Conservation (phyloP, 495 filamentous ascomycete species). For the Aspergillus saccharolyticus region DNA sequence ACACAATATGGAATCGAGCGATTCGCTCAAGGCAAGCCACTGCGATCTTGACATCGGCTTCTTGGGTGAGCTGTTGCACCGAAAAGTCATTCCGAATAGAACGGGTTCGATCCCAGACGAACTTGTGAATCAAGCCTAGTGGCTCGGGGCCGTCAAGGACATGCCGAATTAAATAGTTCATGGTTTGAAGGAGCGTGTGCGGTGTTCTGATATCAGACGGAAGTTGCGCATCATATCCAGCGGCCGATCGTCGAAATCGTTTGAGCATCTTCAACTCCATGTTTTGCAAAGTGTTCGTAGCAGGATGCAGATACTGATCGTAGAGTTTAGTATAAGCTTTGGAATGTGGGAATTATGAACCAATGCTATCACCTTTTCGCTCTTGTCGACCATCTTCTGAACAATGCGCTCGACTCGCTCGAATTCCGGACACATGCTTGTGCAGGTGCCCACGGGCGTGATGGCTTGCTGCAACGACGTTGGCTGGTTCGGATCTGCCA, state of each 20-base stretch:
- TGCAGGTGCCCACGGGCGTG: slow-evolving; percentile 80
- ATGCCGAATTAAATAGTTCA: slow-evolving; percentile 77
- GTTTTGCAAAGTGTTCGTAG: slow-evolving; percentile 31
- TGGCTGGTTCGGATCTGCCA: slow-evolving; percentile 85
- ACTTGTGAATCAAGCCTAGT: slow-evolving; percentile 70
- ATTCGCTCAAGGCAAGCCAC: slow-evolving; percentile 86
- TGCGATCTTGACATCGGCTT: slow-evolving; percentile 58
- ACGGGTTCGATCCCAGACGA: slow-evolving; percentile 90
- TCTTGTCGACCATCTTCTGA: slow-evolving; percentile 56
- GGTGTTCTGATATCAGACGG: slow-evolving; percentile 90
- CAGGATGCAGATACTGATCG: slow-evolving; percentile 34
- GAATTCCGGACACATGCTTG: slow-evolving; percentile 91
- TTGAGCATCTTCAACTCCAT: slow-evolving; percentile 70
- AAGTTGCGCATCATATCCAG: slow-evolving; percentile 84
- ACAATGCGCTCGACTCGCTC: slow-evolving; percentile 78
- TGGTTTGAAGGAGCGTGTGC: slow-evolving; percentile 62
- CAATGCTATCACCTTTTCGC: slow-evolving; percentile 47
- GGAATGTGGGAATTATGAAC: background rate
- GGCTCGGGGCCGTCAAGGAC: slow-evolving; percentile 60
- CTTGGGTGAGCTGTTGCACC: slow-evolving; percentile 71
- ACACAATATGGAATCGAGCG: slow-evolving; percentile 83
- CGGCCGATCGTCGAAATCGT: slow-evolving; percentile 81
- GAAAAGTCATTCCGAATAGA: slow-evolving; percentile 93
- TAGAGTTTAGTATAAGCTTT: slow-evolving; percentile 7
- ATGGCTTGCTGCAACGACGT: slow-evolving; percentile 78